A percentile compares a stretch with the other conserved stretches of the same genome.
Evolutionary conservation across 345 rosid genomes (phyloP).

Genomic region (Eucalyptus sp.): DNA sequence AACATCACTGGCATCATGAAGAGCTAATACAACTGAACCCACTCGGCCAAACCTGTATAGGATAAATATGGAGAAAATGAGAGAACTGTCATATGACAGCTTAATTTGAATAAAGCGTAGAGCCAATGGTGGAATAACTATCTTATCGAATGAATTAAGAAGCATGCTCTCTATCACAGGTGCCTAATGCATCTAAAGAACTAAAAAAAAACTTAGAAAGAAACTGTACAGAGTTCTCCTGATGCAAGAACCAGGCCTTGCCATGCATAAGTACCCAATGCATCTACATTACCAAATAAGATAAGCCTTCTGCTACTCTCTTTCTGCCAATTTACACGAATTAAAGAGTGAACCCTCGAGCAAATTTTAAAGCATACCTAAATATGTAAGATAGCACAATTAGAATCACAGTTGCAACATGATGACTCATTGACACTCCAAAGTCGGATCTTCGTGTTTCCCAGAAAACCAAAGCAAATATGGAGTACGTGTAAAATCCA

Average conservation of each 20-base stretch:
- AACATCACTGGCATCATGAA: conserved; percentile 95
- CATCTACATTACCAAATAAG: neutral
- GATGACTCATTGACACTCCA: conserved; percentile 97
- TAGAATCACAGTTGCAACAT: conserved; percentile 70
- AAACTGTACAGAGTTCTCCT: neutral
- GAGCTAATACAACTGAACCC: conserved; percentile 88
- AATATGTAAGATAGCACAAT: conserved; percentile 77
- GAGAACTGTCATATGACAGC: neutral
- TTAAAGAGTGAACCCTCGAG: neutral
- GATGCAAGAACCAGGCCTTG: neutral
- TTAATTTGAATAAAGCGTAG: neutral
- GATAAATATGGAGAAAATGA: neutral
- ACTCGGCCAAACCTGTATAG: conserved; percentile 71
- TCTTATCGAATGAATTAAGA: neutral
- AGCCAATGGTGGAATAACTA: neutral
- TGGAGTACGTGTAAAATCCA: conserved; percentile 94
- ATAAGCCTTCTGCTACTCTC: neutral
- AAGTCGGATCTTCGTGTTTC: conserved; percentile 99
- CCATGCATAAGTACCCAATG: neutral
- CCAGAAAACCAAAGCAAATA: conserved; percentile 94
- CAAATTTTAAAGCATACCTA: conserved; percentile 24
- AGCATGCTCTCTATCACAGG: neutral
- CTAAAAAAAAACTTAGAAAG: neutral
- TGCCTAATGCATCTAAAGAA: neutral
- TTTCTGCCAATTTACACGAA: neutral